These are phyloP conservation scores for Pilobolus umbonatus DNA, from an alignment of 192 early-diverging fungal species.

Conservation along the genomic window DNA sequence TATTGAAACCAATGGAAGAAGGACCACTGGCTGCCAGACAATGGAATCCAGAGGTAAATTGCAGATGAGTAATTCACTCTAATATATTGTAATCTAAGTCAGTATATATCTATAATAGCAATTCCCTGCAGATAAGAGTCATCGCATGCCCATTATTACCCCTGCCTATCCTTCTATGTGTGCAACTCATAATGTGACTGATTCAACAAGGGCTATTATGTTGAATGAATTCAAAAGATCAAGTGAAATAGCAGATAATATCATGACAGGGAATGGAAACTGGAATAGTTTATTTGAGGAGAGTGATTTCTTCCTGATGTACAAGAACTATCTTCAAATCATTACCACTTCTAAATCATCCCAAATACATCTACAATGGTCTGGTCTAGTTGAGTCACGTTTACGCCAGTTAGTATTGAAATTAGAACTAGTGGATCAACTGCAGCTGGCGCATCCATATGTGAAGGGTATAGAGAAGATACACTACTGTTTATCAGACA, in stretches of 20 bases:
- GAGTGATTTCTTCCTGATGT: constrained; percentile 79
- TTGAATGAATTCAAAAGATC: constrained; percentile 81
- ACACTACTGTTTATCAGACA: constrained; percentile 55
- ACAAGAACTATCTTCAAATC: constrained; percentile 90
- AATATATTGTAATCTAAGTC: not conserved
- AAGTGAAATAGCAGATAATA: constrained; percentile 67
- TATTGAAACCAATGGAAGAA: constrained; percentile 86
- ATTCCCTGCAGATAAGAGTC: constrained; percentile 72
- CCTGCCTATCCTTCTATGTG: constrained; percentile 99
- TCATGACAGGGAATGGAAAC: constrained; percentile 63
- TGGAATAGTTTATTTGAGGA: constrained; percentile 87
- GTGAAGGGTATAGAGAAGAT: constrained; percentile 80
- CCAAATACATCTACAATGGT: constrained; percentile 74
- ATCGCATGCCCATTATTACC: constrained; percentile 98
- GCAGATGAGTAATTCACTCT: not conserved
- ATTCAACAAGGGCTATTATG: constrained; percentile 80
- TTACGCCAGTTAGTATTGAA: constrained; percentile 82
- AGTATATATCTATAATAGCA: constrained; percentile 30
- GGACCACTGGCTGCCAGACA: constrained; percentile 82
- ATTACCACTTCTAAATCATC: constrained; percentile 72
- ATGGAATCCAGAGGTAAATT: constrained; percentile 83
- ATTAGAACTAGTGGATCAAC: constrained; percentile 69
- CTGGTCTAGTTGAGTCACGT: constrained; percentile 89
- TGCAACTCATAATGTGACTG: constrained; percentile 93
- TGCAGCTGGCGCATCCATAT: constrained; percentile 83